phyloP scores from a whole-genome alignment of 1,139 yeast species.

The Hansenula sp. region DNA sequence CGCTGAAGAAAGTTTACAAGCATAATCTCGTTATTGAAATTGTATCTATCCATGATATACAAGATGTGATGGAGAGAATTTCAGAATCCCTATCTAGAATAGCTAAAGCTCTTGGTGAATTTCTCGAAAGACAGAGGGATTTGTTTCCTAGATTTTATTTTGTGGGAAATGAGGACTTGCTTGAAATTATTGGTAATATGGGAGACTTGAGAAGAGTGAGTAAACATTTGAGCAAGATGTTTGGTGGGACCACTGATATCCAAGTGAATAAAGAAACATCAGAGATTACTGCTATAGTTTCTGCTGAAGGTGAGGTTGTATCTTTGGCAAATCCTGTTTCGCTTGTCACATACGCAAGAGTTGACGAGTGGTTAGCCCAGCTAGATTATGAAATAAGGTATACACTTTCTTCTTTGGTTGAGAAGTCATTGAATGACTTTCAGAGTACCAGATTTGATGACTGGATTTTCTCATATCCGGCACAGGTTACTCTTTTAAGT shows the following conservation, averaged over 20 bases:
- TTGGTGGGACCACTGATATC: conserved; percentile 55
- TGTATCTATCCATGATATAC: conserved; percentile 47
- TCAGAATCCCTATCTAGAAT: conserved; percentile 55
- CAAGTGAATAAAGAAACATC: conserved; percentile 34
- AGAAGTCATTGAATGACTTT: conserved; percentile 25
- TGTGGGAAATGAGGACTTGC: conserved; percentile 84
- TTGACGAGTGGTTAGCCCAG: conserved; percentile 60
- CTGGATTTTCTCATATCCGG: conserved; percentile 41
- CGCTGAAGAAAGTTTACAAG: conserved; percentile 49
- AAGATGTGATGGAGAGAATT: conserved; percentile 43
- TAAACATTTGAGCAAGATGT: conserved; percentile 68
- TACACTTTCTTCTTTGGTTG: conserved; percentile 39
- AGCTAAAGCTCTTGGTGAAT: conserved; percentile 68
- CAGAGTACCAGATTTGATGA: conserved; percentile 14
- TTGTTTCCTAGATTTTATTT: conserved; percentile 81
- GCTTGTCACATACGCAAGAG: conserved; percentile 35
- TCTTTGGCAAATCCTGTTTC: conserved; percentile 41
- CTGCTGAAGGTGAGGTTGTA: conserved; percentile 64
- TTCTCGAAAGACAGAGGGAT: conserved; percentile 75
- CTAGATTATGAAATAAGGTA: conserved; percentile 52
- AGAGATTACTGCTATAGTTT: conserved; percentile 43
- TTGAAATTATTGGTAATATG: conserved; percentile 75
- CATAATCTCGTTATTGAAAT: conserved; percentile 55
- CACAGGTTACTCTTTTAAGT: conserved; percentile 56
- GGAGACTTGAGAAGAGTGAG: conserved; percentile 46